Evolutionary conservation across 495 filamentous ascomycete species (phyloP).

Genomic region (Endocarpon pusillum): DNA sequence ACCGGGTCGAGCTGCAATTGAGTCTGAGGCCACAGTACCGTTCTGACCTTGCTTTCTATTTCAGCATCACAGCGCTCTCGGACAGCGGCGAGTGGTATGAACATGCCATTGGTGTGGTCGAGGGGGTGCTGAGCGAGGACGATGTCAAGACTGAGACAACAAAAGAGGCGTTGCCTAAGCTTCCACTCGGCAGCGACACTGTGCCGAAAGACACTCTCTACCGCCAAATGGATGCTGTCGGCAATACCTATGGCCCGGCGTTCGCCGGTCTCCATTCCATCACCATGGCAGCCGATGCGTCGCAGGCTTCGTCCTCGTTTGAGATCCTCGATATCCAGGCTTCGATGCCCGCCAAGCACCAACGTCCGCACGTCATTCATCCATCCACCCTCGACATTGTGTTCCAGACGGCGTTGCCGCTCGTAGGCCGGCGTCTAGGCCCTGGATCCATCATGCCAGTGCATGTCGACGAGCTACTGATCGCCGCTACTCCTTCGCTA

Average conservation of each 20-base stretch:
- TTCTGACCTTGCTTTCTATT: conserved; percentile 3
- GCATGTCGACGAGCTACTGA: too few species aligned
- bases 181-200: conserved; percentile 1
- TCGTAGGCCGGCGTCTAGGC: neutral
- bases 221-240: conserved; percentile 5
- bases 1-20: conserved; percentile 8
- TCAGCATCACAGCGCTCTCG: conserved; percentile 4
- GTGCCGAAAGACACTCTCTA: conserved; percentile 7
- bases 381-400: conserved; percentile 8
- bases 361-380: conserved; percentile 6
- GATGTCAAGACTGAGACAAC: neutral
- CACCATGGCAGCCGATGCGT: conserved; percentile 2
- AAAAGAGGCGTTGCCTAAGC: conserved; percentile 2
- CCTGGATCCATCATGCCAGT: neutral
- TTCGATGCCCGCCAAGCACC: conserved; percentile 5
- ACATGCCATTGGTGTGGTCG: conserved; percentile 2
- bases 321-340: conserved; percentile 8
- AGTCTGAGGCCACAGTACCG: conserved; percentile 4
- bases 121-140: conserved; percentile 1
- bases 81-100: conserved; percentile 7
- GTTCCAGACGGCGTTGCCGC: conserved; percentile 1
- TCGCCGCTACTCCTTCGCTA: too few species aligned
- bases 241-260: conserved; percentile 11
- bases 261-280: conserved; percentile 12
- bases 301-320: conserved; percentile 5